Conservation (phyloP, 2,329 filamentous ascomycete species). For the Neocatenulostroma microsporum region DNA sequence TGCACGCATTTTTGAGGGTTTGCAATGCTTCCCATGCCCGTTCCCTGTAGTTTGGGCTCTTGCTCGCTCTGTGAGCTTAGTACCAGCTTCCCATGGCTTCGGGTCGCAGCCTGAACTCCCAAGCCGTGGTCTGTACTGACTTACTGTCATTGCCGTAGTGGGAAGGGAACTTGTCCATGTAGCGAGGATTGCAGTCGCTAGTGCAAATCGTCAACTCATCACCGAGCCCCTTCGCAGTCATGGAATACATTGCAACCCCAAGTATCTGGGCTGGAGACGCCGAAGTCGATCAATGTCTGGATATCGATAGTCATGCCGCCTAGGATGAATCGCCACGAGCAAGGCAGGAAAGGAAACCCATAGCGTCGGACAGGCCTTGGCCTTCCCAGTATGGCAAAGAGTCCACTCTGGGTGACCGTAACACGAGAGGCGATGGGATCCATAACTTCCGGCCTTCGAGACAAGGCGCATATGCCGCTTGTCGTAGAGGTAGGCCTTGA, state of each 20-base stretch:
- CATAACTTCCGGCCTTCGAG: conserved; percentile 23
- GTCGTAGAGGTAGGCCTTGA: conserved; percentile 30
- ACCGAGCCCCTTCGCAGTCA: conserved; percentile 22
- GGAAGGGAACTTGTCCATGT: not conserved
- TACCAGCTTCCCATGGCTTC: conserved; percentile 30
- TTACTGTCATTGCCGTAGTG: conserved; percentile 10
- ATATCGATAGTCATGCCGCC: conserved; percentile 23
- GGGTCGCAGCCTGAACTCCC: conserved; percentile 17
- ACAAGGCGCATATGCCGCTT: conserved; percentile 18
- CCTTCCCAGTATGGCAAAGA: conserved; percentile 22
- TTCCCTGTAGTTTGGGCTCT: conserved; percentile 24
- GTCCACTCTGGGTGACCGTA: conserved; percentile 26
- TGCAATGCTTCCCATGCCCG: conserved; percentile 21
- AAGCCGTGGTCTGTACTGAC: conserved; percentile 13
- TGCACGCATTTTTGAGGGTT: conserved; percentile 17
- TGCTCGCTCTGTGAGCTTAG: conserved; percentile 24
- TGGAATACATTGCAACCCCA: conserved; percentile 17
- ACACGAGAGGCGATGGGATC: conserved; percentile 24
- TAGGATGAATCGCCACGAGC: conserved; percentile 29
- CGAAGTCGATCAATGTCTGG: conserved; percentile 23
- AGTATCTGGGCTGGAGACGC: conserved; percentile 24
- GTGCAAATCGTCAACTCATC: conserved; percentile 24
- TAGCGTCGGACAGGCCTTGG: conserved; percentile 12
- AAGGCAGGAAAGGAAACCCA: conserved; percentile 27
- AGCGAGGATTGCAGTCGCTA: conserved; percentile 11